Percentiles rank a stretch among this genome's conserved stretches.
Evolutionary conservation across 768 basidiomycete species (phyloP).

Genomic region (Xerocomellus dryophilus): DNA sequence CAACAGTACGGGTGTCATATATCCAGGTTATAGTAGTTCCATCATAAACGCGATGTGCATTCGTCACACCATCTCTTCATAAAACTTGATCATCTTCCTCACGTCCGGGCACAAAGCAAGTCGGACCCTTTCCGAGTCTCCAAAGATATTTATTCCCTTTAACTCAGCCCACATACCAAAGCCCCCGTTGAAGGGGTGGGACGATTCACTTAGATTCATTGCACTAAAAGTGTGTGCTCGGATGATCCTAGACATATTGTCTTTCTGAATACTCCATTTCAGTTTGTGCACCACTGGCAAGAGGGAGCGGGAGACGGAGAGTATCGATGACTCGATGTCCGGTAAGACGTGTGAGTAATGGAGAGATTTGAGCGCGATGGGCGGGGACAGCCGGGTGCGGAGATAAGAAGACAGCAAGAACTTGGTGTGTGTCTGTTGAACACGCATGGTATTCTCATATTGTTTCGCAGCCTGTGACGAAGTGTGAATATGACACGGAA

Average conservation of each 20-base stretch:
- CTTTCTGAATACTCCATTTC: slow-evolving; percentile 69
- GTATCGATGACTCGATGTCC: slow-evolving; percentile 58
- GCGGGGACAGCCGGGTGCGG: slow-evolving; percentile 41
- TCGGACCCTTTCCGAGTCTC: slow-evolving; percentile 63
- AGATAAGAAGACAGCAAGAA: slow-evolving; percentile 54
- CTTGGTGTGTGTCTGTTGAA: slow-evolving; percentile 54
- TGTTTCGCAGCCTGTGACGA: slow-evolving; percentile 56
- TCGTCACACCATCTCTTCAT: slow-evolving; percentile 42
- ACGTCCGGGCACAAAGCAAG: slow-evolving; percentile 68
- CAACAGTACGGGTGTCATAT: neutral
- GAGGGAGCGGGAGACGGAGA: slow-evolving; percentile 55
- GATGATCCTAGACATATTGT: slow-evolving; percentile 56
- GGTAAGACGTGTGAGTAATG: slow-evolving; percentile 55
- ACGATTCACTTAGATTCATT: slow-evolving; percentile 17
- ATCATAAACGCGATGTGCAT: neutral
- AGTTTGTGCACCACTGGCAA: slow-evolving; percentile 62
- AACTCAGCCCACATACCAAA: slow-evolving; percentile 57
- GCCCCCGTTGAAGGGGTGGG: slow-evolving; percentile 32
- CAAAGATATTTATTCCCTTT: slow-evolving; percentile 46
- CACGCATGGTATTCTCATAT: slow-evolving; percentile 55
- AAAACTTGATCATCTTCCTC: slow-evolving; percentile 55
- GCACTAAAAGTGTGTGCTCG: slow-evolving; percentile 39
- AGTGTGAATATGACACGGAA: slow-evolving; percentile 6
- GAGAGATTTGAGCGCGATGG: slow-evolving; percentile 42
- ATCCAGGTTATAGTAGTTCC: neutral